Evolutionary conservation across 2,329 filamentous ascomycete genomes (phyloP).

Genomic region (Scedosporium minutisporum): DNA sequence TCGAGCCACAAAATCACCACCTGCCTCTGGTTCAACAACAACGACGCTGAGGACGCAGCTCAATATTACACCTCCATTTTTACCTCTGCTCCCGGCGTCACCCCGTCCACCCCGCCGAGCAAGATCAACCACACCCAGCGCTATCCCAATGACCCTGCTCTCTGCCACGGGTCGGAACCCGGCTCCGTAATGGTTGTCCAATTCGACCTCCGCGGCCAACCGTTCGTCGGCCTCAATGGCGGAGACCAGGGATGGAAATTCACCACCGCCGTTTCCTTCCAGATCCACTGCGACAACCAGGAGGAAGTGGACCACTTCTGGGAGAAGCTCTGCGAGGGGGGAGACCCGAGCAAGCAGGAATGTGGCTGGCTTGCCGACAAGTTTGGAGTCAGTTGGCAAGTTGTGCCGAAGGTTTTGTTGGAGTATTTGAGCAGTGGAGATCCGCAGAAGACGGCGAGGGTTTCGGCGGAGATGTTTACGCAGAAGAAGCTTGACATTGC

Average conservation of each 20-base stretch:
- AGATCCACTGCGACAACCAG: constrained; percentile 34
- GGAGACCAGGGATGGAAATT: constrained; percentile 27
- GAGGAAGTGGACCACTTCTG: constrained; percentile 38
- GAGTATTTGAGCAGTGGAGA: constrained; percentile 24
- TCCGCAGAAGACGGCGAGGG: constrained; percentile 20
- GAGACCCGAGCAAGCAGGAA: constrained; percentile 23
- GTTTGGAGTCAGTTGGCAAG: constrained; percentile 37
- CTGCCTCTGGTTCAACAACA: constrained; percentile 30
- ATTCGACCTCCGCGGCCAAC: constrained; percentile 28
- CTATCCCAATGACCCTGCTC: constrained; percentile 19
- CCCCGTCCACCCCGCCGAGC: constrained; percentile 14
- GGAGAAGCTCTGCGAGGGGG: constrained; percentile 30
- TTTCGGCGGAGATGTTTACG: constrained; percentile 25
- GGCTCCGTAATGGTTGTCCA: constrained; percentile 24
- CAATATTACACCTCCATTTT: constrained; percentile 32
- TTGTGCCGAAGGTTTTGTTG: constrained; percentile 28
- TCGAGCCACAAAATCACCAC: constrained; percentile 14
- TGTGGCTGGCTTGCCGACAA: constrained; percentile 37
- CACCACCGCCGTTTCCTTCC: constrained; percentile 31
- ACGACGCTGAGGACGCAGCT: constrained; percentile 30
- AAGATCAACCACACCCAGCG: constrained; percentile 22
- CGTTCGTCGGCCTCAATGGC: constrained; percentile 33
- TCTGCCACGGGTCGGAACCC: constrained; percentile 20
- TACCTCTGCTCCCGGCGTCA: constrained; percentile 9
- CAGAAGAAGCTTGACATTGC: constrained; percentile 34